Evolutionary conservation across 768 basidiomycete genomes (phyloP).

Genomic region (Termitomyces sp.): DNA sequence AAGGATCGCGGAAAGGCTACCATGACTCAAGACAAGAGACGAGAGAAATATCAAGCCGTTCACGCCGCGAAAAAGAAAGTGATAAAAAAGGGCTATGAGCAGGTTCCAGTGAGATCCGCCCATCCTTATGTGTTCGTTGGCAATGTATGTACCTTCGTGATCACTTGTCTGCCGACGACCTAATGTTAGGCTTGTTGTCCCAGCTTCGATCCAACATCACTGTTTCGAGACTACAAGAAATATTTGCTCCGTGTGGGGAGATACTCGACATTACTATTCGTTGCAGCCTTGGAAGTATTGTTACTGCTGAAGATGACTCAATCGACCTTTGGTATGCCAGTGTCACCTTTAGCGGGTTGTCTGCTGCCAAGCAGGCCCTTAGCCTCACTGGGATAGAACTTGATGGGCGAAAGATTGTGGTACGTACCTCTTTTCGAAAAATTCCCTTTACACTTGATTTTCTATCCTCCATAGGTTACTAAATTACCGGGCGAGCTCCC

Average conservation of each 20-base stretch:
- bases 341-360: constrained; percentile 34
- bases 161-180: not conserved
- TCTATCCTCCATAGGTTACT: constrained; percentile 24
- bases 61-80: constrained; percentile 20
- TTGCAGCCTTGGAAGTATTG: constrained; percentile 34
- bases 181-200: not conserved
- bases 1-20: constrained; percentile 6
- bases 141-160: constrained; percentile 40
- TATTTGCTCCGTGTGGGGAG: constrained; percentile 33
- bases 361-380: constrained; percentile 37
- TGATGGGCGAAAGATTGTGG: constrained; percentile 33
- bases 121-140: constrained; percentile 48
- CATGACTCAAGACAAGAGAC: constrained; percentile 2
- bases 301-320: constrained; percentile 20
- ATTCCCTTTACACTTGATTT: not conserved
- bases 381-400: constrained; percentile 30
- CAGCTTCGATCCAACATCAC: constrained; percentile 32
- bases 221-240: constrained; percentile 22
- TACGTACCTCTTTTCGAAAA: constrained; percentile 21
- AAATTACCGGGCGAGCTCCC: constrained; percentile 32
- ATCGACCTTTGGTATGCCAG: constrained; percentile 44
- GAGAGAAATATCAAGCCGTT: constrained; percentile 18
- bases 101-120: not conserved
- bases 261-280: constrained; percentile 32
- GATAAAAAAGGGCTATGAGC: constrained; percentile 5